Percentiles rank a stretch among this genome's conserved stretches.
These are phyloP conservation scores for Corylus americana DNA, from an alignment of 306 rosid genomes.

Conservation along the genomic window DNA sequence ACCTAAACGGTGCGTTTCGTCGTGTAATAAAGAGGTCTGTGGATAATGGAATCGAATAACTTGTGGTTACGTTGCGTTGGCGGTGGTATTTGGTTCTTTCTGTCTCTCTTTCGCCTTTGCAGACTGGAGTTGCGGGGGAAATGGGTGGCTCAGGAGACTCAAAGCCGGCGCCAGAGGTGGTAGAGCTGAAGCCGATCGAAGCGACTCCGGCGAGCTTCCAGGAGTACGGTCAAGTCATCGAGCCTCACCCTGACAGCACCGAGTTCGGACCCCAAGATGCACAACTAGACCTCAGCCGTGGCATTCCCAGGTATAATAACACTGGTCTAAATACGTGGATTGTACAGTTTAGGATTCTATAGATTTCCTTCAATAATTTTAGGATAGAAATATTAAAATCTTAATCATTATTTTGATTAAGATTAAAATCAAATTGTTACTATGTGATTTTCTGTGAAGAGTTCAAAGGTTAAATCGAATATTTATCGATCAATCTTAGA, in stretches of 20 bases:
- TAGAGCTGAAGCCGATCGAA: conserved; percentile 58
- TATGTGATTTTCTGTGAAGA: too few relatives aligned
- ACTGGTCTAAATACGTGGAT: too few relatives aligned
- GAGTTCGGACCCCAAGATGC: conserved; percentile 74
- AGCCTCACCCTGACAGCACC: conserved; percentile 51
- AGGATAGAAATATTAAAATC: too few relatives aligned
- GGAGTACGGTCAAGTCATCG: conserved; percentile 73
- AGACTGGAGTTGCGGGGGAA: not conserved
- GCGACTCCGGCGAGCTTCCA: conserved; percentile 61
- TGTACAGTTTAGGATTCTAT: too few relatives aligned
- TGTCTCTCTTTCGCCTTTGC: not conserved
- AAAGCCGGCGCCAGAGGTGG: conserved; percentile 3
- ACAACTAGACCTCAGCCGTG: conserved; percentile 69
- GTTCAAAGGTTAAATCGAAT: too few relatives aligned
- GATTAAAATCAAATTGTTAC: too few relatives aligned
- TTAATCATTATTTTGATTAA: too few relatives aligned
- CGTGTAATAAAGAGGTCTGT: not conserved
- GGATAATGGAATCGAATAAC: too few relatives aligned
- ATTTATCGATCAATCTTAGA: too few relatives aligned
- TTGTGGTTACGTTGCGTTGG: not conserved
- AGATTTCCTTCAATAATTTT: too few relatives aligned
- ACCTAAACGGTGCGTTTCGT: not conserved
- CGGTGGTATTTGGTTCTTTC: not conserved
- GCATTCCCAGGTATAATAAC: conserved; percentile 66
- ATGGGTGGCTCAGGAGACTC: conserved; percentile 28